A percentile compares a stretch with the other conserved stretches of the same genome.
Conservation (phyloP, 2,329 filamentous ascomycete species). For the Alternaria sp. region DNA sequence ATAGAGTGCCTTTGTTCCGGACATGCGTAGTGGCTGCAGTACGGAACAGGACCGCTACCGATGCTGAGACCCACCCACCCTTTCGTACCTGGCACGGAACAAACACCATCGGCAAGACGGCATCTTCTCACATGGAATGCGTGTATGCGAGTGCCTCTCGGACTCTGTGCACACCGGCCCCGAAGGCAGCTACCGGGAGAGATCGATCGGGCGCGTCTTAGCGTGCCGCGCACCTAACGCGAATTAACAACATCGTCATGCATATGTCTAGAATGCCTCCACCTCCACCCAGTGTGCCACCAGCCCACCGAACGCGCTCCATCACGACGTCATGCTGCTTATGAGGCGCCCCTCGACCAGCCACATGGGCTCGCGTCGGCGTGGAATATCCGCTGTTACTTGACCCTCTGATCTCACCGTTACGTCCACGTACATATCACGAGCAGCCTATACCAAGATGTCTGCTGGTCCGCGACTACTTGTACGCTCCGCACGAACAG, state of each 20-base stretch:
- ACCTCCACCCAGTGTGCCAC: conserved; percentile 18
- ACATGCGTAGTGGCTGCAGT: neutral
- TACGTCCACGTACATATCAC: conserved; percentile 18
- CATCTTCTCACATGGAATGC: neutral
- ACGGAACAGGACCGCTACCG: neutral
- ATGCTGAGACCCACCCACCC: neutral
- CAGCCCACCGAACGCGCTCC: conserved; percentile 11
- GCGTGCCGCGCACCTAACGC: conserved; percentile 19
- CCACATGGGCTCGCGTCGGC: conserved; percentile 3
- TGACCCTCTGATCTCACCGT: conserved; percentile 27
- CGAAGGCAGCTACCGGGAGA: neutral
- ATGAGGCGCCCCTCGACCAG: conserved; percentile 2
- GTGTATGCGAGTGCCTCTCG: neutral
- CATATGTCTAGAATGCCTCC: conserved; percentile 24
- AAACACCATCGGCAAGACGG: neutral
- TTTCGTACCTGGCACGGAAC: neutral
- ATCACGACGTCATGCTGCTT: conserved; percentile 29
- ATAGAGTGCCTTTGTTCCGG: neutral
- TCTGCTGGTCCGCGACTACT: conserved; percentile 19
- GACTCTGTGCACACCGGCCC: conserved; percentile 4
- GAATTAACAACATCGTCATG: conserved; percentile 30
- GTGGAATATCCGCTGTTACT: conserved; percentile 2
- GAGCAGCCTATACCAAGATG: conserved; percentile 15
- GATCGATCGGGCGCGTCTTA: conserved; percentile 14
- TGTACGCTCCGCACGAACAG: conserved; percentile 15